These are phyloP conservation scores for Vigna hirtella DNA, from an alignment of 306 rosid genomes.

Conservation along the genomic window DNA sequence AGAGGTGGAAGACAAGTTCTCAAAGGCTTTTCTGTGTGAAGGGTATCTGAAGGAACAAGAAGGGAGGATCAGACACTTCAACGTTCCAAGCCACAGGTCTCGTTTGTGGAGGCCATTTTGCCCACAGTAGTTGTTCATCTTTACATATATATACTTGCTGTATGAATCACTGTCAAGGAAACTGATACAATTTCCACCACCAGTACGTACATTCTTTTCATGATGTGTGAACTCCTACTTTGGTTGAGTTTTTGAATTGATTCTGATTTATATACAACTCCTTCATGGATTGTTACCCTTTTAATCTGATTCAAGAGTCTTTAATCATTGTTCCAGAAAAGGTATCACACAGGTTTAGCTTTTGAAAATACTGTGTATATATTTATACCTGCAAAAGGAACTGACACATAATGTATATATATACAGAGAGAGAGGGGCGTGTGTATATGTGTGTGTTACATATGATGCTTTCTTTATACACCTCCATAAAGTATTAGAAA, in stretches of 20 bases:
- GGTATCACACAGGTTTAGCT: too few relatives aligned
- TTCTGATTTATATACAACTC: constrained; percentile 3
- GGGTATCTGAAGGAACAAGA: constrained; percentile 79
- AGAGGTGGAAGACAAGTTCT: constrained; percentile 76
- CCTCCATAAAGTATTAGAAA: too few relatives aligned
- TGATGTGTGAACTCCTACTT: constrained; percentile 12
- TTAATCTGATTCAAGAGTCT: too few relatives aligned
- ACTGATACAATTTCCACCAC: background rate
- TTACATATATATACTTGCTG: background rate
- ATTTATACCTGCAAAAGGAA: too few relatives aligned
- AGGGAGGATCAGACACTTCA: constrained; percentile 85
- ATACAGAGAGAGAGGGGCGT: too few relatives aligned
- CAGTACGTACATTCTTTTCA: background rate
- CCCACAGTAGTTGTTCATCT: constrained; percentile 41
- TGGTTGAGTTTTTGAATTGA: background rate
- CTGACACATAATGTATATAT: too few relatives aligned
- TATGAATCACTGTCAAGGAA: background rate
- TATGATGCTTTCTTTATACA: too few relatives aligned
- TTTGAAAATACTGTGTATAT: too few relatives aligned
- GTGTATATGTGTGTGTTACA: too few relatives aligned
- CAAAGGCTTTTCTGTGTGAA: constrained; percentile 74
- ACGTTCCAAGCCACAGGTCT: constrained; percentile 77
- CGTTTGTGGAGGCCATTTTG: constrained; percentile 72
- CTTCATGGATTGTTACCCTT: too few relatives aligned
- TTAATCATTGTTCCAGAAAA: too few relatives aligned